Percentiles rank a stretch among this genome's conserved stretches.
Conservation (phyloP, 2,329 filamentous ascomycete species). For the Trichoderma hamatum region DNA sequence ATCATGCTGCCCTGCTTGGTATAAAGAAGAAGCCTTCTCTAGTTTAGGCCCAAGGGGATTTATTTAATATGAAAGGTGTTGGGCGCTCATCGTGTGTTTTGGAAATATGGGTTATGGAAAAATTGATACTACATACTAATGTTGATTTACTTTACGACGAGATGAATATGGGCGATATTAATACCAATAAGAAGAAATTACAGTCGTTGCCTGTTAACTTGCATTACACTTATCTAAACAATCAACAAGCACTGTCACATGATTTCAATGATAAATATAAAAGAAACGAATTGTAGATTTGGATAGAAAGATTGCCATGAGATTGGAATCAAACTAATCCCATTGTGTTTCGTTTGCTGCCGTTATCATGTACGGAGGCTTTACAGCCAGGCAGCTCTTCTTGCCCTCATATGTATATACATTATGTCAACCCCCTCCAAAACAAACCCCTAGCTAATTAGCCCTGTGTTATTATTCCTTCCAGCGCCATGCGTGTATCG, state of each 20-base stretch:
- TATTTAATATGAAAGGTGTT: neutral
- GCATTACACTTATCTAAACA: neutral
- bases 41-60: constrained; percentile 42
- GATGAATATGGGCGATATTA: neutral
- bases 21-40: constrained; percentile 81
- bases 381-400: neutral
- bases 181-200: neutral
- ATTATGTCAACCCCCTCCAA: neutral
- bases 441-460: neutral
- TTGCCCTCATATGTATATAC: neutral
- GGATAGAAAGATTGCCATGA: neutral
- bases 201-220: neutral
- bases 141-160: neutral
- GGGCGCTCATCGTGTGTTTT: neutral
- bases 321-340: neutral
- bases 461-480: constrained; percentile 1
- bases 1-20: constrained; percentile 71
- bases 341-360: neutral
- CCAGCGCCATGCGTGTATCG: constrained; percentile 27
- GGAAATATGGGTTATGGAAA: neutral
- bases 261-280: neutral
- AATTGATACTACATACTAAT: neutral
- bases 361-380: constrained; percentile 10
- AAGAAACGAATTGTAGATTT: neutral
- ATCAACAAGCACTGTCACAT: neutral